phyloP scores from a whole-genome alignment of 495 filamentous ascomycete species.

The Parathielavia appendiculata region DNA sequence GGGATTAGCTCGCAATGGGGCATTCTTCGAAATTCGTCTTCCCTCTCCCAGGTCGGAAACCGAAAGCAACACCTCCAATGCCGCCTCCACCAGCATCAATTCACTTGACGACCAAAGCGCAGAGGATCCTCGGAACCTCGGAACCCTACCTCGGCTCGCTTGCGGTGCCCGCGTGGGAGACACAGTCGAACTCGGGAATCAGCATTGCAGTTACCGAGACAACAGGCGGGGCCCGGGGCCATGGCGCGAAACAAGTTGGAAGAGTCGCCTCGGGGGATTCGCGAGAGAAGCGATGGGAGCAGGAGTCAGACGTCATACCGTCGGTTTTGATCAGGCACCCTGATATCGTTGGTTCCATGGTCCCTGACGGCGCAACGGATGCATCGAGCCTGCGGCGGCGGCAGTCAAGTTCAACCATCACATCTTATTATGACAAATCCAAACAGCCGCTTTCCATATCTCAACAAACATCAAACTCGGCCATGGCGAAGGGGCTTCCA shows the following conservation, averaged over 20 bases:
- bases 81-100: constrained; percentile 15
- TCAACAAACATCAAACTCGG: constrained; percentile 51
- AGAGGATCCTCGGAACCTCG: constrained; percentile 42
- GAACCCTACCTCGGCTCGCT: constrained; percentile 29
- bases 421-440: constrained; percentile 48
- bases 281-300: constrained; percentile 36
- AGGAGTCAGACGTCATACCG: constrained; percentile 48
- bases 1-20: constrained; percentile 34
- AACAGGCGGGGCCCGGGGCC: constrained; percentile 24
- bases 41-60: constrained; percentile 46
- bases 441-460: constrained; percentile 50
- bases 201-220: constrained; percentile 48
- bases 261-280: constrained; percentile 12
- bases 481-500: constrained; percentile 50
- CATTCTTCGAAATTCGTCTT: constrained; percentile 50
- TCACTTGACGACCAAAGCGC: constrained; percentile 39
- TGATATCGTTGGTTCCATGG: constrained; percentile 20
- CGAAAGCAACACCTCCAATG: constrained; percentile 26
- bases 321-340: constrained; percentile 19
- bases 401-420: constrained; percentile 48
- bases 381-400: constrained; percentile 39
- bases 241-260: constrained; percentile 8
- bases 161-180: constrained; percentile 37
- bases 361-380: constrained; percentile 31
- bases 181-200: constrained; percentile 42